Evolutionary conservation across 2,329 filamentous ascomycete species (phyloP).

Genomic region (Nectriaceae sp.): DNA sequence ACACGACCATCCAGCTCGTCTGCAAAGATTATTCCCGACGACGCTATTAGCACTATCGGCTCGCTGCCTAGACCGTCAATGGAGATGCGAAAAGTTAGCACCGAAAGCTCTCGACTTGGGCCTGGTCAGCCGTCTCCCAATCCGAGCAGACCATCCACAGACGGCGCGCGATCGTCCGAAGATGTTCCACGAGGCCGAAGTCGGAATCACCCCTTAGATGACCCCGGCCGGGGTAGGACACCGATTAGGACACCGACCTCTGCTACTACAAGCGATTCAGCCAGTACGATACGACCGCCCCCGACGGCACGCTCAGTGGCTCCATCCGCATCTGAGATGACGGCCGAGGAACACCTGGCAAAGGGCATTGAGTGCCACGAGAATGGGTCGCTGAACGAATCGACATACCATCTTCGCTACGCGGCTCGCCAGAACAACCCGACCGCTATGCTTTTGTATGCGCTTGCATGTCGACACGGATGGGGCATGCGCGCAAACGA

Average conservation of each 20-base stretch:
- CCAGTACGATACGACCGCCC: constrained; percentile 50
- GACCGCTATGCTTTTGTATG: constrained; percentile 95
- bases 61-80: constrained; percentile 46
- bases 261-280: constrained; percentile 53
- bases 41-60: constrained; percentile 32
- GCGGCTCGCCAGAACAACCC: constrained; percentile 85
- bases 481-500: constrained; percentile 97
- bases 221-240: constrained; percentile 37
- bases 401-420: constrained; percentile 91
- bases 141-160: constrained; percentile 47
- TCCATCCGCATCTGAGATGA: constrained; percentile 67
- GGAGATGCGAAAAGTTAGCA: constrained; percentile 53
- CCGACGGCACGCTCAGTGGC: constrained; percentile 47
- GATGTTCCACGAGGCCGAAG: constrained; percentile 51
- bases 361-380: constrained; percentile 92
- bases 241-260: constrained; percentile 51
- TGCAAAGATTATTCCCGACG: constrained; percentile 40
- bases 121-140: constrained; percentile 47
- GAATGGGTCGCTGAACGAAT: constrained; percentile 84
- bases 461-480: constrained; percentile 90
- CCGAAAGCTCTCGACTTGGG: constrained; percentile 42
- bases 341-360: constrained; percentile 83
- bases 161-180: constrained; percentile 47
- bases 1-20: constrained; percentile 61
- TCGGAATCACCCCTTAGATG: constrained; percentile 11